Percentiles rank a stretch among this genome's conserved stretches.
Evolutionary conservation across 2,329 filamentous ascomycete genomes (phyloP).

Genomic region (Grosmannia huntii): DNA sequence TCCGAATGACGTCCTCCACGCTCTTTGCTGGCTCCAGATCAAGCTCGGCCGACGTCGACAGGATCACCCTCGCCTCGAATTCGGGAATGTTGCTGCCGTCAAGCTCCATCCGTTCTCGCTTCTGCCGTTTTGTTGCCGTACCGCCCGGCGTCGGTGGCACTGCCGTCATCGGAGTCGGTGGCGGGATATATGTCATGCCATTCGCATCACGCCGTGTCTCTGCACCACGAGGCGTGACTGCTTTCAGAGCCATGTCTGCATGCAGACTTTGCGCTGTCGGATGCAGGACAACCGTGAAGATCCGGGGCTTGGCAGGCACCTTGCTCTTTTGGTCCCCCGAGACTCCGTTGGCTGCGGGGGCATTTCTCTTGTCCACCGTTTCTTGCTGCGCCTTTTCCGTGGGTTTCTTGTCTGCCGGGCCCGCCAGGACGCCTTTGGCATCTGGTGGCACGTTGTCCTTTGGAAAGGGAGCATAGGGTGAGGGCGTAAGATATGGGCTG

Average conservation of each 20-base stretch:
- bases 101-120: conserved; percentile 60
- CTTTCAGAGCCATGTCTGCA: conserved; percentile 61
- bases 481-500: conserved; percentile 81
- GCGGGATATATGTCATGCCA: conserved; percentile 31
- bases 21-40: conserved; percentile 64
- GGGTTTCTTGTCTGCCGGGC: conserved; percentile 24
- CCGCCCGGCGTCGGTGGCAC: conserved; percentile 47
- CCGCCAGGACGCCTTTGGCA: conserved; percentile 1
- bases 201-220: conserved; percentile 7
- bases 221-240: conserved; percentile 48
- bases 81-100: conserved; percentile 60
- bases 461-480: conserved; percentile 68
- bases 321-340: conserved; percentile 31
- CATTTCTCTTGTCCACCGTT: conserved; percentile 38
- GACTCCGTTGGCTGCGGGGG: conserved; percentile 37
- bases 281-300: conserved; percentile 71
- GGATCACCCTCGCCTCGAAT: conserved; percentile 63
- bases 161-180: conserved; percentile 51
- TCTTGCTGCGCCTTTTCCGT: background rate
- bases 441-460: conserved; percentile 28
- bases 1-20: conserved; percentile 53
- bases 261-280: conserved; percentile 68
- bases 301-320: conserved; percentile 42
- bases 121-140: conserved; percentile 52
- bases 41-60: conserved; percentile 61